Percentiles rank a stretch among this genome's conserved stretches.
phyloP scores from a whole-genome alignment of 1,139 yeast genomes.

The Fermentozyma sake region DNA sequence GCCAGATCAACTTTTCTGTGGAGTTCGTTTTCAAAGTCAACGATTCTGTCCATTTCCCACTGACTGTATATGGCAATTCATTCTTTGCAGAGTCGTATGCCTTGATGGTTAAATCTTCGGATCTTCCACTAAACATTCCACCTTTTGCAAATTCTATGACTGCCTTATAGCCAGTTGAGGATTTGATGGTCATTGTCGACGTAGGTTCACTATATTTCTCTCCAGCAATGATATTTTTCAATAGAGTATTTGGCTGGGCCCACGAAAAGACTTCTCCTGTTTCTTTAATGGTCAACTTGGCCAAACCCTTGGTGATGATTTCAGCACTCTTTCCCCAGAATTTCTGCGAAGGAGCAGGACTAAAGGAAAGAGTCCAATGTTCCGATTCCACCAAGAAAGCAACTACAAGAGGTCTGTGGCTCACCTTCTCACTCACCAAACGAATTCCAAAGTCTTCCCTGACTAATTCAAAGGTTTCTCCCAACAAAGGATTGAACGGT shows the following conservation, averaged over 20 bases:
- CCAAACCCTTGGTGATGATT: conserved; percentile 66
- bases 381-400: conserved; percentile 73
- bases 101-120: conserved; percentile 67
- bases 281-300: conserved; percentile 49
- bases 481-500: conserved; percentile 88
- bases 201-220: conserved; percentile 92
- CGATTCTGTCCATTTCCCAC: conserved; percentile 77
- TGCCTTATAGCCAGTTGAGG: conserved; percentile 66
- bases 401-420: conserved; percentile 78
- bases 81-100: conserved; percentile 40
- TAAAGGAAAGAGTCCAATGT: conserved; percentile 72
- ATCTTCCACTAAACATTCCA: conserved; percentile 82
- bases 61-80: conserved; percentile 38
- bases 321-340: conserved; percentile 96
- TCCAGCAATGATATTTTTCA: conserved; percentile 89
- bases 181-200: conserved; percentile 60
- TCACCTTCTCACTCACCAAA: conserved; percentile 70
- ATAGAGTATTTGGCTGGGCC: conserved; percentile 75
- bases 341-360: conserved; percentile 80
- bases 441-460: conserved; percentile 73
- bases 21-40: conserved; percentile 40
- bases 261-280: conserved; percentile 75
- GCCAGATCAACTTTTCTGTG: conserved; percentile 57
- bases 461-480: conserved; percentile 82
- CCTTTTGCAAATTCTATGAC: conserved; percentile 65